Evolutionary conservation across 768 basidiomycete species (phyloP).

Genomic region (Glaciozyma antarctica): DNA sequence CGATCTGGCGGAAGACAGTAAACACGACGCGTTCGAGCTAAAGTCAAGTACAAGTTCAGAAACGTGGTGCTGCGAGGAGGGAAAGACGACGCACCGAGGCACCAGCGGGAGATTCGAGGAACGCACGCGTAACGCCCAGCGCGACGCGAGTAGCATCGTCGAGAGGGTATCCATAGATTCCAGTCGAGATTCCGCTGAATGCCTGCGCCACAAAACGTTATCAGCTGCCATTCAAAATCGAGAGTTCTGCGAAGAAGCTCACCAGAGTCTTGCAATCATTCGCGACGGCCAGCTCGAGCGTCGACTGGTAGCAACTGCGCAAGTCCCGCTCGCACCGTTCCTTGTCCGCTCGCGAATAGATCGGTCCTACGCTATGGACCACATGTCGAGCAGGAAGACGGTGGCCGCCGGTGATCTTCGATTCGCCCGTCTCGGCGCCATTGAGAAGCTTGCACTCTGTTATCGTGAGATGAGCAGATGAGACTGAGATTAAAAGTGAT

Average conservation of each 20-base stretch:
- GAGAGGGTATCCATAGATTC: conserved; percentile 28
- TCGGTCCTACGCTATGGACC: conserved; percentile 26
- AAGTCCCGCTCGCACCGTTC: neutral
- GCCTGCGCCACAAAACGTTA: neutral
- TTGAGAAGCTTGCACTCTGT: conserved; percentile 15
- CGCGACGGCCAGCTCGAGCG: conserved; percentile 19
- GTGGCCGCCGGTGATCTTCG: conserved; percentile 22
- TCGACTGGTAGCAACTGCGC: conserved; percentile 18
- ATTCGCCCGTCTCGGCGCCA: conserved; percentile 25
- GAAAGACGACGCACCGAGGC: neutral
- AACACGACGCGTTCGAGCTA: conserved; percentile 27
- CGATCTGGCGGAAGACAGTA: conserved; percentile 22
- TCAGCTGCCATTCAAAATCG: neutral
- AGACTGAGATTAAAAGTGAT: too few relatives aligned
- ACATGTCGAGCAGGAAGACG: conserved; percentile 7
- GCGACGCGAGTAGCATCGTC: conserved; percentile 17
- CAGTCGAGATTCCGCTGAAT: conserved; percentile 24
- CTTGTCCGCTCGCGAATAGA: neutral
- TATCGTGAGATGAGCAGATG: neutral
- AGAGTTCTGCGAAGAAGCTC: neutral
- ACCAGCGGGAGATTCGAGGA: conserved; percentile 3
- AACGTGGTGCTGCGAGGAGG: neutral
- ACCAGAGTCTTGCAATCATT: conserved; percentile 18
- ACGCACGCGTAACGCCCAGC: conserved; percentile 23
- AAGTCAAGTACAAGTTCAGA: neutral